Evolutionary conservation across 2,329 filamentous ascomycete species (phyloP), one percentile per base, ranked within the genome.

Genomic region (Aspergillus udagawae): DNA sequence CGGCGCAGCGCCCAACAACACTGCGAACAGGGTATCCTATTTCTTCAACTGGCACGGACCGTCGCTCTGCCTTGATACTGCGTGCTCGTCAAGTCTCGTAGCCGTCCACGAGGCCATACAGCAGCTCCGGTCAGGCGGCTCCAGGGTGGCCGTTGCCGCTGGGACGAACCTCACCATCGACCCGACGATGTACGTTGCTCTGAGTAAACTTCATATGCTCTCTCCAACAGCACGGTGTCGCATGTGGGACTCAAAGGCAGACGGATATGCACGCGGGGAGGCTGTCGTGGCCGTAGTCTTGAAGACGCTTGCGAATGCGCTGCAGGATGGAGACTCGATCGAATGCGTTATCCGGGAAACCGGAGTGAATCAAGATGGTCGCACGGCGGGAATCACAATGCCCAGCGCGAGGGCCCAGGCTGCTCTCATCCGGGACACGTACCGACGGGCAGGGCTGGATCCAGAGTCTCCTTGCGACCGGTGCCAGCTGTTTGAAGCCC

Each of bases 1-100:
- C 1, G 63, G 67, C 1, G 68, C 62, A 48, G 64, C 65, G 3
- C 55, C 63, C 20, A 65, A 65, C 12, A 70, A 75, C 17, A 51
- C 73, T 14, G 64, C 70, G 8, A 74, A 73, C 54, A 62, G 70
- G 12, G 60, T 71, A 32, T 67, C 64, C 5, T 67, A 72, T 61
- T 73, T 74, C 51, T 76, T 74, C 57, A 66, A 75, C 57, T 66
- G 70, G 58, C 63, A 69, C 6, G 74, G 75, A 1, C 70, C 75
- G 0, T 67, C 61, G 21, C 65, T 74, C 57, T 74, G 71, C 1
- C 64, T 78, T 35, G 74, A 77, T 27, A 78, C 76, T 0, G 76
- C 75, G 2, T 78, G 76, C 55, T 75, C 73, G 1, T 71, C 72
- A 1, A 69, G 64, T 49, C 56, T 78, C 14, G 59, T 67, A 5